Base-by-base conservation (phyloP, 306 rosid species). In the Casuarina glauca region DNA sequence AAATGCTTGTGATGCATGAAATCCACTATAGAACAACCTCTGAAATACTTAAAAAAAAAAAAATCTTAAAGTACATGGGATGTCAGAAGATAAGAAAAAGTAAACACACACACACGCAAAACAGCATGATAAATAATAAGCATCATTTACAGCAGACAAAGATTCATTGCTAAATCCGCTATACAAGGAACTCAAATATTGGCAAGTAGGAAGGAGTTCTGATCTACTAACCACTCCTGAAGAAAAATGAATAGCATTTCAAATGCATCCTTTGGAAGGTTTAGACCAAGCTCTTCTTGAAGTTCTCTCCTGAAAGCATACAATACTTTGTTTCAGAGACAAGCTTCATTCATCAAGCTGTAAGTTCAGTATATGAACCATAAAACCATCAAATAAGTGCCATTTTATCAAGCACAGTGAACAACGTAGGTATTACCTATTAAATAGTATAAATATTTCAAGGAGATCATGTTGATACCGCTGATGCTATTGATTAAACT, bases 231-330 rank as follows among this genome's bases (percentile, higher is more conserved):
- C 99, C 93, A 87, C 86, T 95, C 91, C 61, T 88, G 89, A 79
- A 92, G 90, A 84, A 57, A 92, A 78, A 91, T 72, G 70, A 95
- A 95, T 55, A 93, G 63, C 86, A 79, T 84, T 86, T 95, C 99
- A 36, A 95, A 95, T 66, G 97, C 97, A 81, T 95, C 97, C 81
- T 76, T 73, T 51, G 97, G 97, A 79, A 95, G 97, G 79, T 46
- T 82, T 79, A 95, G 58, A 51, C 97, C 97, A n/a, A 95, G 93
- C 92, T 95, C 97, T 84, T 92, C 97, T 76, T 91, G 85, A 11
- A 95, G 93, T 87, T 95, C 97, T 88, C 96, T 91, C 88, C 98
- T 95, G 90, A 79, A 80, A 87, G 78, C 60, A 76, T 17, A 80
- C 69, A 70, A 69, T 41, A 73, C 57, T 45, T 46, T 6, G 61